These are phyloP conservation scores for Globisporangium recalcitrans DNA, from an alignment of 352 stramenopile species.

Conservation along the genomic window DNA sequence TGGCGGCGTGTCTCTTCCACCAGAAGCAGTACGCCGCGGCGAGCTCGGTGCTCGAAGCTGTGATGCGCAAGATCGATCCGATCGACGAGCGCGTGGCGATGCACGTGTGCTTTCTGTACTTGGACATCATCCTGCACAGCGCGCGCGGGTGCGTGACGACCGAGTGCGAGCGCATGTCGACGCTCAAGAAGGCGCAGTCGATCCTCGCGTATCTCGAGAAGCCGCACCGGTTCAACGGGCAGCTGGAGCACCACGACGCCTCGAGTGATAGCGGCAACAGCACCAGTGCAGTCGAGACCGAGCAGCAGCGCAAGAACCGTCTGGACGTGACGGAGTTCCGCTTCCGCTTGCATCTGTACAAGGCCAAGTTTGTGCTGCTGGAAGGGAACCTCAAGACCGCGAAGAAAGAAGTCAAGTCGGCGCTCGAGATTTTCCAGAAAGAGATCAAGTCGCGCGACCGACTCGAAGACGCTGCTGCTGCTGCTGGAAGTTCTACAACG, in stretches of 20 bases:
- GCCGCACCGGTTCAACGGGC: conserved; percentile 85
- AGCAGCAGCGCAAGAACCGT: conserved; percentile 53
- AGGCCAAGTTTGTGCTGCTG: conserved; percentile 87
- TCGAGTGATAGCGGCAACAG: conserved; percentile 25
- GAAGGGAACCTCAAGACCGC: conserved; percentile 85
- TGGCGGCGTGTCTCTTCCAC: conserved; percentile 81
- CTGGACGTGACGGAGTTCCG: conserved; percentile 83
- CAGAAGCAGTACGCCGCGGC: conserved; percentile 89
- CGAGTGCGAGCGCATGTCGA: conserved; percentile 56
- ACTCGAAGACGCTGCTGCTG: conserved; percentile 19
- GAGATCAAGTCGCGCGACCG: conserved; percentile 70
- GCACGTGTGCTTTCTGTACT: conserved; percentile 91
- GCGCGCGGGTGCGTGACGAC: conserved; percentile 79
- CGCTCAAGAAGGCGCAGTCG: conserved; percentile 81
- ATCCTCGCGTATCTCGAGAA: conserved; percentile 89
- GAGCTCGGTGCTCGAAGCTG: conserved; percentile 72
- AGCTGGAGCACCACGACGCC: conserved; percentile 42
- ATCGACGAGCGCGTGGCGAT: conserved; percentile 90
- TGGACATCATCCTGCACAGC: conserved; percentile 90
- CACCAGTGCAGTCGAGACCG: conserved; percentile 34
- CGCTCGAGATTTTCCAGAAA: conserved; percentile 91
- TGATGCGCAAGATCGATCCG: conserved; percentile 88
- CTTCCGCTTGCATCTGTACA: conserved; percentile 90
- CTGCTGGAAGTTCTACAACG: conserved; percentile 7
- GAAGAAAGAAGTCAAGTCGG: conserved; percentile 92